Conservation (phyloP, 1,284 basidiomycete species). For the Moesziomyces sp. region DNA sequence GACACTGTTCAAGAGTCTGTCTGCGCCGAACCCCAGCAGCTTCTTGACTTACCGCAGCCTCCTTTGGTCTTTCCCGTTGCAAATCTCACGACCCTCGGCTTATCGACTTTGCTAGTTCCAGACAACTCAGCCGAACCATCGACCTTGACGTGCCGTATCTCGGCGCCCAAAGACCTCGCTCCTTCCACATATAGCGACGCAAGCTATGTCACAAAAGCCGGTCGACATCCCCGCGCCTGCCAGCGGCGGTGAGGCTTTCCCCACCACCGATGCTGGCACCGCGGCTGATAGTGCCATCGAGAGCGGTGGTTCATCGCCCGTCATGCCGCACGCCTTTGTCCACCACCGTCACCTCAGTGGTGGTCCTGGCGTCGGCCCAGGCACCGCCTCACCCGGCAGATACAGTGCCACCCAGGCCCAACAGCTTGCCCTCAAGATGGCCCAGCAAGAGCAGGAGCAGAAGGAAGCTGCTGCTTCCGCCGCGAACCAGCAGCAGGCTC, state of each 20-base stretch:
- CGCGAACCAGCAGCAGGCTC: conserved; percentile 4
- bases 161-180: background rate
- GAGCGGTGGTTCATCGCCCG: conserved; percentile 27
- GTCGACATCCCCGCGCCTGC: conserved; percentile 14
- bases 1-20: no score
- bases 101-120: background rate
- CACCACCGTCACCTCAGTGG: conserved; percentile 74
- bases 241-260: background rate
- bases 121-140: no score
- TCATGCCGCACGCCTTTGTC: conserved; percentile 70
- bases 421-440: conserved; percentile 36
- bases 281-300: conserved; percentile 34
- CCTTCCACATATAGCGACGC: background rate
- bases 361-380: conserved; percentile 45
- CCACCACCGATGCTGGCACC: conserved; percentile 3
- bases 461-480: conserved; percentile 13
- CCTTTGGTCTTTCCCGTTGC: background rate
- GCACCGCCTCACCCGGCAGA: conserved; percentile 41
- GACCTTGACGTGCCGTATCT: background rate
- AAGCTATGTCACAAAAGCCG: conserved; percentile 31
- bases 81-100: no score
- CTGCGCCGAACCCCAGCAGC: no score
- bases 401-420: conserved; percentile 43
- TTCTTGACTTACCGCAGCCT: background rate
- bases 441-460: conserved; percentile 34